A percentile compares a stretch with the other conserved stretches of the same genome.
phyloP scores from a whole-genome alignment of 2,329 filamentous ascomycete species.

The Cordyceps cateniannulata region DNA sequence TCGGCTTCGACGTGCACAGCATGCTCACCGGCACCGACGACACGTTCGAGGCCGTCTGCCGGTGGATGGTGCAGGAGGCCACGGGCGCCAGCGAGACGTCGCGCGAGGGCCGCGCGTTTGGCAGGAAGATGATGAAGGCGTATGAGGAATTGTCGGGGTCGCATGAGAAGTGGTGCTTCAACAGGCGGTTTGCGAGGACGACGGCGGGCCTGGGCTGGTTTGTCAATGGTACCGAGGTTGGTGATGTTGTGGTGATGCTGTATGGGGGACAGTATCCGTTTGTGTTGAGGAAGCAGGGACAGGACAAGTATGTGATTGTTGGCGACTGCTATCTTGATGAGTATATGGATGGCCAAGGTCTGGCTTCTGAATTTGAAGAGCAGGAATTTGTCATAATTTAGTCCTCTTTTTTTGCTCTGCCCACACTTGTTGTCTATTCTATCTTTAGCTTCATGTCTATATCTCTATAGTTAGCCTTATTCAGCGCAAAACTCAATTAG shows the following conservation, averaged over 20 bases:
- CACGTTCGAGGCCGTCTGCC: neutral
- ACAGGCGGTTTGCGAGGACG: neutral
- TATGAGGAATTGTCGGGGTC: neutral
- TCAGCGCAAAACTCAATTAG: no score
- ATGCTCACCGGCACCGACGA: neutral
- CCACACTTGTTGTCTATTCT: neutral
- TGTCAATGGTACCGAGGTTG: neutral
- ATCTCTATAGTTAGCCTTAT: no score
- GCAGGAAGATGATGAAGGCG: neutral
- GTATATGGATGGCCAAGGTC: neutral
- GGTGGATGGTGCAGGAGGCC: neutral
- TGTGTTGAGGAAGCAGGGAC: neutral
- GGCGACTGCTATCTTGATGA: neutral
- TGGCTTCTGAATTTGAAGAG: neutral
- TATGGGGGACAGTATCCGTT: neutral
- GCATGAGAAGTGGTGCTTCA: neutral
- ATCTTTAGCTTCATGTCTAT: neutral
- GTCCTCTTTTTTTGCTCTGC: neutral
- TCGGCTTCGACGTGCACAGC: neutral
- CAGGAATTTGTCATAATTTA: neutral
- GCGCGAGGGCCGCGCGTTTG: neutral
- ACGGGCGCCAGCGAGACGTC: neutral
- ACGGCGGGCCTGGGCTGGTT: neutral
- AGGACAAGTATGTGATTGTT: neutral
- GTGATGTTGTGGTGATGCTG: neutral